phyloP scores from a whole-genome alignment of 2,329 filamentous ascomycete species.

The Aspergillus unguis region DNA sequence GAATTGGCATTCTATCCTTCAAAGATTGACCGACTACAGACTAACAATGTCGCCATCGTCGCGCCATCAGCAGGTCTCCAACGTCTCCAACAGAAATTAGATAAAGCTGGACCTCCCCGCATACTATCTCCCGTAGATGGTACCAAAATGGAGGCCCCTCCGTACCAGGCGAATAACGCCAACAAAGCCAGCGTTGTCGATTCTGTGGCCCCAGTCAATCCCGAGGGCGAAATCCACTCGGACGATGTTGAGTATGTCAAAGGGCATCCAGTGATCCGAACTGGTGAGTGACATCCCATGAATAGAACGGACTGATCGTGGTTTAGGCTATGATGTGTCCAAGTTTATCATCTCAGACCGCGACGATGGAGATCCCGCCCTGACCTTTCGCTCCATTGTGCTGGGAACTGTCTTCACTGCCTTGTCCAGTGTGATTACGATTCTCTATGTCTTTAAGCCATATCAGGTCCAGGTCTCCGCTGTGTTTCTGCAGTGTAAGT shows the following conservation, averaged over 20 bases:
- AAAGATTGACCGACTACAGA: too few species aligned
- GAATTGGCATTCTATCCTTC: too few species aligned
- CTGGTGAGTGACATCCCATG: not conserved
- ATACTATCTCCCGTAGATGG: too few species aligned
- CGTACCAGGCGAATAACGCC: not conserved
- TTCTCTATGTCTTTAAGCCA: conserved; percentile 7
- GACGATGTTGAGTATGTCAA: conserved; percentile 1
- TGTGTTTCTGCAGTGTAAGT: conserved; percentile 1
- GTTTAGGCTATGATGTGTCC: not conserved
- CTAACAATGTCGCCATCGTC: too few species aligned
- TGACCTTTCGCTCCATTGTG: conserved; percentile 55
- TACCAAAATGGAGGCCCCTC: not conserved
- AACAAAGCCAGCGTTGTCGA: not conserved
- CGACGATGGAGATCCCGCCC: conserved; percentile 51
- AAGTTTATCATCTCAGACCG: conserved; percentile 25
- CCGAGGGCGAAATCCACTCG: not conserved
- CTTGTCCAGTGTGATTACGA: conserved; percentile 6
- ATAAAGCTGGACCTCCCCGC: too few species aligned
- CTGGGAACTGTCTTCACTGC: conserved; percentile 39
- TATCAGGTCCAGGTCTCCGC: conserved; percentile 3
- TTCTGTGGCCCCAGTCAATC: not conserved
- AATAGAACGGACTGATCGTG: not conserved
- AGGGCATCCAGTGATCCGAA: conserved; percentile 1
- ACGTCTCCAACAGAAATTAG: too few species aligned
- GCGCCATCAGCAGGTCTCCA: too few species aligned